phyloP scores from a whole-genome alignment of 768 basidiomycete species.

The Tricholoma furcatifolium region DNA sequence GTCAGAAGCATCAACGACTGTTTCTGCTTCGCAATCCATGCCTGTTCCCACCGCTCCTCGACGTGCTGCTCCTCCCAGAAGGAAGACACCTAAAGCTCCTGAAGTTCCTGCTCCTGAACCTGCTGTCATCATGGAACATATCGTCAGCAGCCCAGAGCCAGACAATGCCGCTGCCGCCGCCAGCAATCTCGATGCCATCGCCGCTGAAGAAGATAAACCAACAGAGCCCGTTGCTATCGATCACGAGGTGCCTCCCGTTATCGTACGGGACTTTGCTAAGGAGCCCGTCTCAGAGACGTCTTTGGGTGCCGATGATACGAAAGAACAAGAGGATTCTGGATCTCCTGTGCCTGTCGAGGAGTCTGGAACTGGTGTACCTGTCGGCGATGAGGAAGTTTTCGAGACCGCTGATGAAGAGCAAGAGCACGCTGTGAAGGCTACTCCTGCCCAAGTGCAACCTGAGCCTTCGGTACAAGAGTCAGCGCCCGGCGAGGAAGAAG shows the following conservation, averaged over 20 bases:
- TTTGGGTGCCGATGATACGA: background rate
- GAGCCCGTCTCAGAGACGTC: background rate
- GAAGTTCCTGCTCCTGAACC: constrained; percentile 17
- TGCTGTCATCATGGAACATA: constrained; percentile 11
- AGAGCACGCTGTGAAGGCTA: too few relatives aligned
- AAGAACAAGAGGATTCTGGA: too few relatives aligned
- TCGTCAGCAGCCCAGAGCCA: constrained; percentile 10
- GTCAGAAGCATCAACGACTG: constrained; percentile 29
- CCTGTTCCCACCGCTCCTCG: constrained; percentile 74
- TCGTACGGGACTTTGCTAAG: background rate
- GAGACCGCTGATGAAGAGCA: background rate
- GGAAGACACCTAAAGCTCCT: constrained; percentile 55
- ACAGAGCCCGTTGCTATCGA: background rate
- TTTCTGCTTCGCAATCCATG: constrained; percentile 53
- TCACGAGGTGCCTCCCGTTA: background rate
- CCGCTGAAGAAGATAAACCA: constrained; percentile 7
- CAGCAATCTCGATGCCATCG: background rate
- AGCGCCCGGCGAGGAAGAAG: background rate
- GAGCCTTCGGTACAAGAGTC: too few relatives aligned
- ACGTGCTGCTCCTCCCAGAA: constrained; percentile 73
- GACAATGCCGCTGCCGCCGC: constrained; percentile 3
- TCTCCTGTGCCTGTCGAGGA: too few relatives aligned
- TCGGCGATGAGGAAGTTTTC: background rate
- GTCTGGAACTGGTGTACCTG: background rate
- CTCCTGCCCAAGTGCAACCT: too few relatives aligned